Base-by-base conservation (phyloP, 768 basidiomycete species). In the Leccinellum albellum region DNA sequence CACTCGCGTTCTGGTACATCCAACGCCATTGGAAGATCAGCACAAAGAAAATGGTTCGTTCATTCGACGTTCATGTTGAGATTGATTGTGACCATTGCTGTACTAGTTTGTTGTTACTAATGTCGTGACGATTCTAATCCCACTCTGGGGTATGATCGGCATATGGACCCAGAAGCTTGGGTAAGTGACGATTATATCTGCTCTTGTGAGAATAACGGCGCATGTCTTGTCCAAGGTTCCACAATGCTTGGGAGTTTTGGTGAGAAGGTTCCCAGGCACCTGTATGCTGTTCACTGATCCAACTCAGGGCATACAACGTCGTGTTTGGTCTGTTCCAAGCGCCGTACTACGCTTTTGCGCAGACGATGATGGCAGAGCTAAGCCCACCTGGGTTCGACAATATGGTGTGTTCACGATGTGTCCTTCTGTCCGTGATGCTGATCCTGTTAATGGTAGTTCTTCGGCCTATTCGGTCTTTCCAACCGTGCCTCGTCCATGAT, bases 231-330 rank as follows among this genome's bases (percentile, higher is more conserved):
- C 21, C 8, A 37, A 84, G 82, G 2, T 91, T 89, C 73, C 90
- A 91, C 66, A 89, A 91, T 57, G 80, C 64, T 14, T 92, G 91
- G 90, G 91, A 94, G 64, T 94, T 94, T 73, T 95, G 91, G 89
- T 86, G 63, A 50, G 74, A 65, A 55, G 20, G 3, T 42, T 45
- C 52, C 24, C 17, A 48, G 40, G 17, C 24, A 14, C 1, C 32
- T 31, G 6, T 17, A 24, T 1, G 1, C 4, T 1, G 17, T 23
- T 35, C 29, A 13, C 61, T 60, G 28, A 57, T 42, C 45, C 2
- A 50, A 40, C 40, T 23, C 58, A 88, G 87, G 86, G 84, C 82
- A 5, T 93, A 92, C 73, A 91, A 91, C 57, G 76, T 90, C 50
- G 71, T 91, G 3, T 89, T 87, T 62, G 89, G 90, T 13, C 71